Evolutionary conservation across 202 grass and related monocot species (phyloP), one percentile per base, ranked within the genome.

Genomic region (Panicum hallii): DNA sequence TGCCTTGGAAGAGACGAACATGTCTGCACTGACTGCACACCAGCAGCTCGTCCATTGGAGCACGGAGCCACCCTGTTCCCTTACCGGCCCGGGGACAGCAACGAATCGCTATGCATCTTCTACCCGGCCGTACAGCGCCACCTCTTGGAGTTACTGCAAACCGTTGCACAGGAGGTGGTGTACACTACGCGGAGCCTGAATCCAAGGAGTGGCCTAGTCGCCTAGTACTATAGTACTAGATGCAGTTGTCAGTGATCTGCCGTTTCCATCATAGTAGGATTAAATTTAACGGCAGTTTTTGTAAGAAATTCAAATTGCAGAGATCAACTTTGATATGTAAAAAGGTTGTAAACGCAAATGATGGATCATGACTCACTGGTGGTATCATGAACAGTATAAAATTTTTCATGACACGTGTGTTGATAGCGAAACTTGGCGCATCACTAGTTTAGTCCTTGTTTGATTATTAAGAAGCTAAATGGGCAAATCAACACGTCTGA

Each of bases 1-100:
- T 83, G 67, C 67, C 55, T 78, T 67, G 14, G 57, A 73, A 90
- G 66, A 20, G 66, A 78, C 54, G 79, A 77, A 72, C 78, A 67
- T 86, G 88, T 82, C 83, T 40, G 54, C 62, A 80, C 3, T 47
- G 11, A 80, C 3, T 47, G 11, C 11, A 19, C 28, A 36, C 19
- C 42, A 16, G 38, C 47, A 41, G 68, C 74, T 41, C 7, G 5
- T 45, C 56, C 70, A 26, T 81, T 28, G 88, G 28, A 86, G 26
- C 28, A 85, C 46, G 78, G 64, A 66, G 45, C 71, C 77, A 79
- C n/a, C 81, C 57, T 34, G 26, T 26, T 15, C 30, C 45, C 0
- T 34, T 34, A 8, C 7, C 61, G 68, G 19, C 61, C 32, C 32
- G 62, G 75, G 82, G 22, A 67, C 81, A 88, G 20, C 43, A 63